phyloP scores from a whole-genome alignment of 192 early-diverging fungal genomes.

The Rhizophlyctis rosea region DNA sequence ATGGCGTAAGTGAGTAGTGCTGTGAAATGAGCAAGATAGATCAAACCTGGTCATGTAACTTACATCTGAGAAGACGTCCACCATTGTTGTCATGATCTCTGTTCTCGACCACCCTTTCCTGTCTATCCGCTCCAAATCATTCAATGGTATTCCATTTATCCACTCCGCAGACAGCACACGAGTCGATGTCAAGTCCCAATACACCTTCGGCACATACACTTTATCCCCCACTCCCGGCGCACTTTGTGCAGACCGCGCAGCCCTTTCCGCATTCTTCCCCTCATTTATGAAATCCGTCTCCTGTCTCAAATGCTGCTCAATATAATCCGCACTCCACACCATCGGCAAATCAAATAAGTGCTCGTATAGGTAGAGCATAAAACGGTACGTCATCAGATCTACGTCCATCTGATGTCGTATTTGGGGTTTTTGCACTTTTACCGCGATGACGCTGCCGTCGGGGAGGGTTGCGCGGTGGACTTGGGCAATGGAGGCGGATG shows the following conservation, averaged over 20 bases:
- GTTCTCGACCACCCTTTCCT: conserved; percentile 24
- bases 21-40: too few relatives aligned
- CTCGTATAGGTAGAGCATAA: conserved; percentile 65
- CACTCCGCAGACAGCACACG: conserved; percentile 85
- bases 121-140: conserved; percentile 52
- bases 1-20: not conserved
- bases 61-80: conserved; percentile 72
- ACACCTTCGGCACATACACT: conserved; percentile 78
- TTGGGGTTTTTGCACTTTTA: conserved; percentile 93
- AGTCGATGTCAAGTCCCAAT: conserved; percentile 64
- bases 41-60: too few relatives aligned
- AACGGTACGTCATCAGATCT: conserved; percentile 71
- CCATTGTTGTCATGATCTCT: conserved; percentile 47
- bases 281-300: conserved; percentile 92
- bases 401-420: conserved; percentile 78
- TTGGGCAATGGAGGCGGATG: conserved; percentile 91
- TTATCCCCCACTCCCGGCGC: conserved; percentile 40
- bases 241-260: conserved; percentile 23
- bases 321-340: conserved; percentile 73
- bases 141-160: conserved; percentile 78
- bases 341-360: conserved; percentile 79
- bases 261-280: conserved; percentile 71
- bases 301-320: conserved; percentile 66
- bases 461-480: conserved; percentile 79
- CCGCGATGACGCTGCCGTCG: conserved; percentile 70